Evolutionary conservation across 108 stramenopile species (phyloP), one percentile per base, ranked within the genome.

Genomic region (Nitzschia palea): DNA sequence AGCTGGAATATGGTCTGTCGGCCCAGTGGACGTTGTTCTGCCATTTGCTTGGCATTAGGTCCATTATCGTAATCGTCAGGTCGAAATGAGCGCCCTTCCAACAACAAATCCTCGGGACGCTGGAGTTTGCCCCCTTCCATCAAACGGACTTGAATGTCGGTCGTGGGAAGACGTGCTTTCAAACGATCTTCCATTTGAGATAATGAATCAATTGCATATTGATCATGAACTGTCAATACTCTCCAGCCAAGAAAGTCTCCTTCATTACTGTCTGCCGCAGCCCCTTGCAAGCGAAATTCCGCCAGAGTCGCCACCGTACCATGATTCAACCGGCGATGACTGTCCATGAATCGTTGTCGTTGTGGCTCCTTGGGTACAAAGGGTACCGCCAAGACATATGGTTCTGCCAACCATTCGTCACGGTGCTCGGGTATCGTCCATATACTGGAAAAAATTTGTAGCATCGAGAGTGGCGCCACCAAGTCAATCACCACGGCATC

Each of bases 1-100:
- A 76, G 56, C 54, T 86, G 85, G 33, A 65, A 69, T 10, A 86
- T 45, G 47, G 58, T 79, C 42, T 86, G 85, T 12, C 78, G 70
- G 8, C 85, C 85, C 30, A 86, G 42, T 8, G 82, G 62, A 2
- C 69, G 51, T 64, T 86, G 85, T 28, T 67, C 67, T 23, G 59
- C 56, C 37, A 73, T 78, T 52, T 86, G 85, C 44, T 79, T 57
- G 53, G 76, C 43, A 29, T 69, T 80, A 14, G 74, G 78, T n/a
- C 42, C 58, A 32, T 69, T 73, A 57, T 86, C 82, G 40, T 86
- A 83, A 47, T 83, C 82, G 34, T 63, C 67, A 4, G 54, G 58
- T 40, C 18, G 55, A 45, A 74, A 74, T 23, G 23, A 14, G 17
- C 44, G 25, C 34, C 26, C 20, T 30, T 62, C 62, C 34, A 40